Base-by-base conservation (phyloP, 257 asterid species). In the Solanum acaule region DNA sequence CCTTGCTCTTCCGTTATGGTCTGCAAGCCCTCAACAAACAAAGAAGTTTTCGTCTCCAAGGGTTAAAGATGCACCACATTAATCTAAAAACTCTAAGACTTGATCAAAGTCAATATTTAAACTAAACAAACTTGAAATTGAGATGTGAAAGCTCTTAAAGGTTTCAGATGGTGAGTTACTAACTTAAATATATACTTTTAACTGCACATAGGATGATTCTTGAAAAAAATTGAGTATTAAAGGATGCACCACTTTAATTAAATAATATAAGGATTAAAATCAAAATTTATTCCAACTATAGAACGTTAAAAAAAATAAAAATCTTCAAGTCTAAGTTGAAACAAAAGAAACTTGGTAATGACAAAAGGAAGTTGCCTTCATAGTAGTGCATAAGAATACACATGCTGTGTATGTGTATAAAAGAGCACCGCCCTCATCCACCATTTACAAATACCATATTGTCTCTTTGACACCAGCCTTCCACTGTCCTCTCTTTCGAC, bases 391-490 rank as follows among this genome's bases (percentile, higher is more conserved):
- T 71, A 42, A 25, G 15, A 42, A 78, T 25, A 56, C 25, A 37
- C 65, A 78, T 78, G 38, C 82, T 31, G 31, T 29, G 31, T n/a
- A 0, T 31, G 23, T 15, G 83, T 16, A 52, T 78, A 78, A 40
- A 78, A 78, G 23, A 42, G 37, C 85, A 78, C 85, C 85, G 85
- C 85, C 85, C 85, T 78, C 65, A 25, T 78, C 85, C 85, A 78
- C 85, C 85, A 78, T 42, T 78, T 78, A 78, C 65, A 25, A 16
- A 78, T 78, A 42, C 14, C 38, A 78, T 65, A 23, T 23, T 61
- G 49, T 87, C 79, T 67, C 65, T 42, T 78, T 77, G 14, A 38
- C 83, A 38, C 56, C 34, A 76, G 34, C 83, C 83, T 78, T 78
- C 61, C 10, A 40, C 84, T n/a, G 84, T 40, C 84, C 84, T 12